Base-by-base conservation (phyloP, 768 basidiomycete species). In the Asterophora lycoperdoides region DNA sequence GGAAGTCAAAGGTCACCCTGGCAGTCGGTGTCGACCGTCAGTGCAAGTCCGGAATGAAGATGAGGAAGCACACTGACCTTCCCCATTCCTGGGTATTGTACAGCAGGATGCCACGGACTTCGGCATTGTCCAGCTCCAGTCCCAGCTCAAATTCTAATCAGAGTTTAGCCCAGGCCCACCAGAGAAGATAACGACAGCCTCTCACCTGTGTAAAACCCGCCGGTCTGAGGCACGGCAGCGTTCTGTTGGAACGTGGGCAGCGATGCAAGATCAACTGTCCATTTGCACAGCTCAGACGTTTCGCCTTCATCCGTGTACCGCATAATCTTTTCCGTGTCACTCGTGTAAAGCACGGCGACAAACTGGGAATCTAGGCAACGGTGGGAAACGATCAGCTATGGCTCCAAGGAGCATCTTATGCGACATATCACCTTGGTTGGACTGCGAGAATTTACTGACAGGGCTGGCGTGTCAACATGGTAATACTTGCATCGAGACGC, bases 271-370 rank as follows among this genome's bases (percentile, higher is more conserved):
- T 93, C 85, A 29, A 93, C 89, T 8, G 86, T 91, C 90, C 90
- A 93, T 68, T 86, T 84, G 70, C 87, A 89, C 40, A 89, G 67
- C 61, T 89, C 86, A 52, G 62, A 69, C 3, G 79, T 83, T 59
- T 86, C 86, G 23, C 86, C 86, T 70, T 93, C 90, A 61, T 93
- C 90, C 1, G 83, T 88, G 58, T 92, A 93, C 54, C 89, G 74
- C 84, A 88, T 84, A 38, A 83, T 72, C 58, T 73, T 79, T 57
- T 87, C 85, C n/a, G 72, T 68, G 49, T 89, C 86, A 36, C 84
- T 84, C 8, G 87, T 88, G 64, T 81, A 92, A 49, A 93, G 67
- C 43, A 86, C 81, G n/a, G 89, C 89, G 44, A 89, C 81, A 56
- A 92, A 93, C 38, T 80, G 69, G 23, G 83, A 82, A 66, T 93